These are phyloP conservation scores for Juglanconis sp. DNA, from an alignment of 2,329 filamentous ascomycete species.

Conservation along the genomic window DNA sequence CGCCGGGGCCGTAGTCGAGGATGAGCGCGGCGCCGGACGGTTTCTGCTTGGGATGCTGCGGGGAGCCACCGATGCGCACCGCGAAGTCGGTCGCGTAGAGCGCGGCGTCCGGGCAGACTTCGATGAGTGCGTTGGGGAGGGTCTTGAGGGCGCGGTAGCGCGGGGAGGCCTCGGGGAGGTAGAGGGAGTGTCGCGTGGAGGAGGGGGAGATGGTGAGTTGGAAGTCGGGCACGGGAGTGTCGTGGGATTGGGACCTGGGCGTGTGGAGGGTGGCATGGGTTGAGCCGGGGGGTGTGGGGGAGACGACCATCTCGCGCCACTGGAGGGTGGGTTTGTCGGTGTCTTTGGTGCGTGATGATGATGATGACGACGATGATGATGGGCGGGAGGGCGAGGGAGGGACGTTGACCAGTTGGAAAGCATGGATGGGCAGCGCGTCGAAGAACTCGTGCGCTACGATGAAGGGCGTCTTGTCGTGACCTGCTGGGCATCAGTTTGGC, in stretches of 20 bases:
- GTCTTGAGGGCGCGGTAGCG: conserved; percentile 75
- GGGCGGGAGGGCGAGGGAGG: conserved; percentile 20
- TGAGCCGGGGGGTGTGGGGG: conserved; percentile 56
- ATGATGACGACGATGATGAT: conserved; percentile 34
- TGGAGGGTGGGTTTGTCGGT: conserved; percentile 44
- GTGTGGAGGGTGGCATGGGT: conserved; percentile 53
- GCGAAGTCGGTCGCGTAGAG: conserved; percentile 81
- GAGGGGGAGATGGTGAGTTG: conserved; percentile 74
- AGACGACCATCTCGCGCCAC: conserved; percentile 82
- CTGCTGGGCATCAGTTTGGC: conserved; percentile 32
- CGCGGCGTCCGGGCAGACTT: conserved; percentile 84
- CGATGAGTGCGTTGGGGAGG: conserved; percentile 68
- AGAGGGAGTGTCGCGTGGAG: conserved; percentile 77
- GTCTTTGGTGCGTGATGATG: conserved; percentile 35
- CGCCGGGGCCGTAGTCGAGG: conserved; percentile 84
- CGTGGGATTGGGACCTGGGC: conserved; percentile 47
- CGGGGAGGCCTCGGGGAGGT: conserved; percentile 76
- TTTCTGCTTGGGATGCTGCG: conserved; percentile 49
- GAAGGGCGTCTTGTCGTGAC: conserved; percentile 73
- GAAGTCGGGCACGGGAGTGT: conserved; percentile 71
- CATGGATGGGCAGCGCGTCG: conserved; percentile 93
- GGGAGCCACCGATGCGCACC: conserved; percentile 71
- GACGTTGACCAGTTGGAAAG: conserved; percentile 73
- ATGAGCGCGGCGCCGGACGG: conserved; percentile 88
- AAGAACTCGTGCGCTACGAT: conserved; percentile 99